Base-by-base conservation (phyloP, 2,329 filamentous ascomycete species). In the Magnaporthales sp. region DNA sequence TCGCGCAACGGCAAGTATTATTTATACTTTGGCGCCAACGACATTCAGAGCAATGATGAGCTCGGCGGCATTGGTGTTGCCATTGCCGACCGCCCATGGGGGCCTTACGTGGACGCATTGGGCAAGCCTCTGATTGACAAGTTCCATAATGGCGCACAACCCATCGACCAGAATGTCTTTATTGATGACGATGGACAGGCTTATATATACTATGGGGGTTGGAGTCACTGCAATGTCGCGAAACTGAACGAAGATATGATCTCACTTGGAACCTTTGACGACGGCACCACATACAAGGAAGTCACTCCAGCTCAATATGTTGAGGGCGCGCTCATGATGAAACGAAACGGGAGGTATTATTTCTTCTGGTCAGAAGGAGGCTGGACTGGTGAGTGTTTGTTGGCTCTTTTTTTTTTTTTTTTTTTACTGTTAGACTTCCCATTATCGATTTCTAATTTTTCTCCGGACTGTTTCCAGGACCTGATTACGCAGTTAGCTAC, bases 21-120 rank as follows among this genome's bases (percentile, higher is more conserved):
- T 69, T 75, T 84, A 66, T 84, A 84, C 72, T 84, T 83, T 69
- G 79, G 75, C 60, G 81, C 81, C 46, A 83, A 83, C 54, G 81
- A 83, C 66, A 79, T 80, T 61, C 77, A 78, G 29, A 72, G 73
- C 60, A 72, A 71, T 27, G 72, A 74, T 54, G 63, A 70, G 13
- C 72, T 79, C 1, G 78, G 77, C 6, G 79, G 79, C 3, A 80
- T 81, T 19, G 79, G 79, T 2, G 79, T 81, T 0, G 79, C 75
- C 0, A 73, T 75, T 4, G 75, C 79, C 0, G 72, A 74, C 15
- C 72, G 67, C 3, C 76, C 79, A 0, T 73, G 75, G 32, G 80
- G 80, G 0, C 80, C 79, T 0, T 81, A 78, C 60, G 71, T 73
- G 19, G 80, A 81, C 66, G 78, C 74, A 6, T 74, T 81, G 13